Conservation (phyloP, 306 rosid species). For the Pterocarpus santalinus region DNA sequence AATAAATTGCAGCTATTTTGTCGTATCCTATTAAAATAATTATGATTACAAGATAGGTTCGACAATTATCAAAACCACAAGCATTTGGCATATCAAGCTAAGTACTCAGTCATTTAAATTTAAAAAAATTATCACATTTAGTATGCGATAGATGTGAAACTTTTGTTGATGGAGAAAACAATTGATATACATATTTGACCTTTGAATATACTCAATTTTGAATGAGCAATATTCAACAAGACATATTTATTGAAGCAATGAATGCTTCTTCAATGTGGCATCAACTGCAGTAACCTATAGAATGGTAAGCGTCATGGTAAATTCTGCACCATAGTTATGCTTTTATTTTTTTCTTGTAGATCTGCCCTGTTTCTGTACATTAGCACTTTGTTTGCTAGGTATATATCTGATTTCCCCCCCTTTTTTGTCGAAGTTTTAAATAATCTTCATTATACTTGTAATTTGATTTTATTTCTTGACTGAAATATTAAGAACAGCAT, state of each 20-base stretch:
- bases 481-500: neutral
- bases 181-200: neutral
- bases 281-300: neutral
- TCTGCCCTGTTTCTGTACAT: conserved; percentile 61
- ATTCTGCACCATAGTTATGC: conserved; percentile 28
- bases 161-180: neutral
- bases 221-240: neutral
- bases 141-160: neutral
- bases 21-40: neutral
- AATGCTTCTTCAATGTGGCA: neutral
- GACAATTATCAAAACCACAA: neutral
- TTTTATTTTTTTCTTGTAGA: conserved; percentile 59
- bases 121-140: neutral
- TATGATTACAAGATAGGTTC: neutral
- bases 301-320: conserved; percentile 11
- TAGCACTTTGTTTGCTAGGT: conserved; percentile 71
- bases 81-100: neutral
- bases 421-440: neutral
- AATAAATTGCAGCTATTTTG: neutral
- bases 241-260: neutral
- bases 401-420: conserved; percentile 14
- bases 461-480: neutral
- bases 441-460: conserved; percentile 2
- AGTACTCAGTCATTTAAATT: neutral
- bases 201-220: neutral